These are phyloP conservation scores for Abrus pulchellus DNA, from an alignment of 306 rosid species.

Conservation along the genomic window DNA sequence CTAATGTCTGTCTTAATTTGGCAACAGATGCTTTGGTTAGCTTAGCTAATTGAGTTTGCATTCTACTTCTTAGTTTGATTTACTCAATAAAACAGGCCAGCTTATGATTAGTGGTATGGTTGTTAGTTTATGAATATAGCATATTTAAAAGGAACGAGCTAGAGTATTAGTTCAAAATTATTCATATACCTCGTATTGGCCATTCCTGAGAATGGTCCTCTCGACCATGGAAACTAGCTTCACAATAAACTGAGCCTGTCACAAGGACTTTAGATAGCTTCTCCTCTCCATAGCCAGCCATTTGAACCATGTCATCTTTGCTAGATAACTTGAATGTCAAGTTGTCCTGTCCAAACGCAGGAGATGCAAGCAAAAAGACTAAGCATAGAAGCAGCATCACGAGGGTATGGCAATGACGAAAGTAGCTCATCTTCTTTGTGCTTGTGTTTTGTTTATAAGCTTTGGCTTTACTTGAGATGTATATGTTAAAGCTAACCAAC, in stretches of 20 bases:
- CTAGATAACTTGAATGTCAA: conserved; percentile 44
- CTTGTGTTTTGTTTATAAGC: conserved; percentile 30
- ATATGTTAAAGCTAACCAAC: conserved; percentile 9
- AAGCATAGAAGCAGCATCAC: conserved; percentile 45
- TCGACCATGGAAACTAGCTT: conserved; percentile 53
- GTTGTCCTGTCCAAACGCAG: conserved; percentile 29
- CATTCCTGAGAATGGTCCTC: conserved; percentile 56
- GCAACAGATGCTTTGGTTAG: not conserved
- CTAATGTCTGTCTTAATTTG: not conserved
- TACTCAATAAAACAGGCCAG: not conserved
- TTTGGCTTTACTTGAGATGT: conserved; percentile 32
- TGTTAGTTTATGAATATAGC: not conserved
- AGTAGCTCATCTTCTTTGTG: conserved; percentile 50
- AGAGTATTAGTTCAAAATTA: not conserved
- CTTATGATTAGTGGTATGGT: not conserved
- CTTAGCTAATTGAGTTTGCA: not conserved
- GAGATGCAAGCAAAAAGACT: conserved; percentile 34
- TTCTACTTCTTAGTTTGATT: not conserved
- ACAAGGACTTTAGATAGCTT: conserved; percentile 75
- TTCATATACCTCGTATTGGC: conserved; percentile 63
- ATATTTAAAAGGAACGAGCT: not conserved
- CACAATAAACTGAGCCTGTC: conserved; percentile 70
- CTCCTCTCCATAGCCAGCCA: conserved; percentile 85
- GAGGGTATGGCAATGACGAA: conserved; percentile 7
- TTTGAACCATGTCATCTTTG: conserved; percentile 63